Conservation (phyloP, 169 alveolate genomes). For the Neospora caninum region DNA sequence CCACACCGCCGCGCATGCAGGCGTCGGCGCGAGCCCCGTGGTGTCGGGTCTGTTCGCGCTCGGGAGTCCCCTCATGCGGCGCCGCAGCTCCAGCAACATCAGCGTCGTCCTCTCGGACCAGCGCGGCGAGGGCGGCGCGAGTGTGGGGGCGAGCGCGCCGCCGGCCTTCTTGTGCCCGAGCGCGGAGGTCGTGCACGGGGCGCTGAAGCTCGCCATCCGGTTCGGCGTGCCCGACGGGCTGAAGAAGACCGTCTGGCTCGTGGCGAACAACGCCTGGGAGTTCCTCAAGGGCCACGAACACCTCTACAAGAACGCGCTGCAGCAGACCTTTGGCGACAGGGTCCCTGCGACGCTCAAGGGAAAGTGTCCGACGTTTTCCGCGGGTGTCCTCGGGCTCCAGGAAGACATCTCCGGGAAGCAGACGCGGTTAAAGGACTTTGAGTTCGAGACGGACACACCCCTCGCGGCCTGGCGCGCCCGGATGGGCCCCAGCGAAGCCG, state of each 20-base stretch:
- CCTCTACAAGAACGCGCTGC: slow-evolving; percentile 57
- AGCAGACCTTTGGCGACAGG: slow-evolving; percentile 56
- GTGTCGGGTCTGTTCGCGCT: slow-evolving; percentile 19
- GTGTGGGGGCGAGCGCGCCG: neutral
- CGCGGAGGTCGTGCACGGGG: neutral
- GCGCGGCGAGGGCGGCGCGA: neutral
- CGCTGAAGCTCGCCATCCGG: slow-evolving; percentile 47
- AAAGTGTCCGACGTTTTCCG: slow-evolving; percentile 63
- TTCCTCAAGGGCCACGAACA: slow-evolving; percentile 35
- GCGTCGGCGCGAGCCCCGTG: slow-evolving; percentile 15
- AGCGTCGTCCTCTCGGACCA: neutral
- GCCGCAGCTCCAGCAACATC: slow-evolving; percentile 30
- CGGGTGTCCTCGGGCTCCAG: slow-evolving; percentile 60
- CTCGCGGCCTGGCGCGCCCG: slow-evolving; percentile 53
- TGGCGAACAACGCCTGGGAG: slow-evolving; percentile 50
- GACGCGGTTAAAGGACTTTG: slow-evolving; percentile 57
- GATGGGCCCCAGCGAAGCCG: neutral
- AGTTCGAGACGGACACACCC: slow-evolving; percentile 61
- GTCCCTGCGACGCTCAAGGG: slow-evolving; percentile 45
- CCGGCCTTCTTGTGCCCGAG: neutral
- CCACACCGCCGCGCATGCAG: slow-evolving; percentile 17
- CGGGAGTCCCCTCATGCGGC: neutral
- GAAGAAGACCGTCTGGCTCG: slow-evolving; percentile 46
- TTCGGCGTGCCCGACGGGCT: slow-evolving; percentile 60
- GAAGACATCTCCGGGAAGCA: slow-evolving; percentile 60